Evolutionary conservation across 2,329 filamentous ascomycete species (phyloP), one percentile per base, ranked within the genome.

Genomic region (Ophiocordyceps camponoti-leonardi): DNA sequence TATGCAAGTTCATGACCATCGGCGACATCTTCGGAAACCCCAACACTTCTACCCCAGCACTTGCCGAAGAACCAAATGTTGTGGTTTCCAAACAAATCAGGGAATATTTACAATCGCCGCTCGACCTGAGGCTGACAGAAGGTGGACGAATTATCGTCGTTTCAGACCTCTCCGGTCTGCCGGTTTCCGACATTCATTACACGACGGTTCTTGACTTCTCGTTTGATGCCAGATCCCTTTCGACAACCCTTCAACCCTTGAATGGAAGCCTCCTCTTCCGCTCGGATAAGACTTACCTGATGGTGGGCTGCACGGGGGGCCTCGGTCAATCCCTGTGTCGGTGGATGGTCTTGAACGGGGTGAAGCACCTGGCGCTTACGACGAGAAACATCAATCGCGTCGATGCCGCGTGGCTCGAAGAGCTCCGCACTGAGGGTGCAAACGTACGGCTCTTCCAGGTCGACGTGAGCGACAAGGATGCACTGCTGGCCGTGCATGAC

Each of bases 341-440:
- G 31, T 69, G 59, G 61, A 67, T 68, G 65, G 54, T 61, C 1
- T 44, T 41, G 0, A 54, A 56, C 11, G 67, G 66, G 0, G 67
- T 65, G 0, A 49, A 57, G 12, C 48, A 61, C 33, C 42, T 69
- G 1, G 61, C 43, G n/a, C 43, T 57, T 1, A 30, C 72, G 2
- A 59, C 63, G 0, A 67, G 63, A 41, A 41, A 42, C 61, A 68
- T 1, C 58, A 56, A 13, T 56, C 64, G 4, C 51, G 47, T 67
- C 2, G 53, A 63, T 11, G 43, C 52, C 5, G 43, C 39, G 2
- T 62, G 56, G 52, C 37, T 62, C 14, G 47, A 55, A 13, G 41
- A 45, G 10, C 40, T 53, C 18, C 14, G 35, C 13, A 23, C 33
- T 31, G 14, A 31, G 12, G 28, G 45, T 14, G 22, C 48, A 23